Evolutionary conservation across 1,284 basidiomycete genomes (phyloP), one percentile per base, ranked within the genome.

Genomic region (Puccinia hordei): DNA sequence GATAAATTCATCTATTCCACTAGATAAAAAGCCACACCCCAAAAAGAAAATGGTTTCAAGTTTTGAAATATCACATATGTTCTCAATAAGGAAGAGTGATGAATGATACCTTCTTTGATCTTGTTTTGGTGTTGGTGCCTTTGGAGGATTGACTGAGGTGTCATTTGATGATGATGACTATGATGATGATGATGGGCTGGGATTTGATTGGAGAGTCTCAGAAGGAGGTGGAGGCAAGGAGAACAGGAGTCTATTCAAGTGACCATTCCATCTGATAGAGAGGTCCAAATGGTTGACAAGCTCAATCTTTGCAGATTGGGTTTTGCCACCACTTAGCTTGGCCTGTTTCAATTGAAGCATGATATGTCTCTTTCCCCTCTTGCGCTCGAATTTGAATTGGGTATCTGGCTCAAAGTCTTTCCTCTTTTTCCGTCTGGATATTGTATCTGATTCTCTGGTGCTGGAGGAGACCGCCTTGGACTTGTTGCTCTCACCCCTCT

Each of bases 1-100:
- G n/a, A 76, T 35, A 35, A 76, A 76, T 76, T 76, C 73, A 63
- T 66, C 44, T 30, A 76, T 51, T 33, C 46, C 73, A 5, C 73
- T 76, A 46, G 17, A 63, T 4, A 13, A 75, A 46, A 27, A 19
- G n/a, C n/a, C n/a, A 59, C 24, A 59, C 12, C 65, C 35, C 57
- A 12, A 12, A n/a, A 33, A n/a, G 12, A 59, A 6, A 59, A 35
- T 13, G 17, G 38, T 41, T 4, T 41, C 38, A 41, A 41, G 12
- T 41, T 41, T 41, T 41, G 38, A 41, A 41, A 6, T 12, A 41
- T 41, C 38, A 41, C 12, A 6, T 41, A 41, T 4, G n/a, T 22
- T 38, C 33, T 63, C 17, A 38, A 1, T 38, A 10, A n/a, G 27
- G 57, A 24, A 59, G 27, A 17, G 15, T 57, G 55, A 10, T 8